Conservation (phyloP, 352 stramenopile genomes). For the Phytophthora syringae region DNA sequence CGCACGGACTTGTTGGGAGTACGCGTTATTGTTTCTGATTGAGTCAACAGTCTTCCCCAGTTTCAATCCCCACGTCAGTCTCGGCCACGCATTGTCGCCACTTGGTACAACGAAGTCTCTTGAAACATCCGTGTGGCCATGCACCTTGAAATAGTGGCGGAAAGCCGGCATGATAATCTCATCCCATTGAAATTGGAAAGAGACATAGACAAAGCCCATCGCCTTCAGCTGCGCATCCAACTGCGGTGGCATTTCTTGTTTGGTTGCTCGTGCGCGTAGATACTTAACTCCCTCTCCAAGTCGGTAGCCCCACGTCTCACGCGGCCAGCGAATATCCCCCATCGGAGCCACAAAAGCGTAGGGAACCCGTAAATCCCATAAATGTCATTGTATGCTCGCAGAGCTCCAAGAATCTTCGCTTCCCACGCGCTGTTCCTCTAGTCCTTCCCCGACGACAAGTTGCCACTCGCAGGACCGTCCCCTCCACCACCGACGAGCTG, state of each 20-base stretch:
- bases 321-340: constrained; percentile 26
- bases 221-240: neutral
- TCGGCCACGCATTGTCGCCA: neutral
- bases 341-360: constrained; percentile 30
- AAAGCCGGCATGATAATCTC: neutral
- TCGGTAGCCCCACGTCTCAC: constrained; percentile 26
- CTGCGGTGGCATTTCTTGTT: neutral
- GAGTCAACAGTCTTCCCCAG: too few species aligned
- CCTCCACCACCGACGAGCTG: too few species aligned
- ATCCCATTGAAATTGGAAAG: neutral
- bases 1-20: neutral
- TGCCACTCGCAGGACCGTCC: too few species aligned
- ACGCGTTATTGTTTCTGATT: neutral
- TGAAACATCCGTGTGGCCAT: neutral
- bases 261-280: neutral
- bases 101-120: neutral
- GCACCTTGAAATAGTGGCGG: neutral
- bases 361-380: constrained; percentile 36
- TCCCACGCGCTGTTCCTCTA: neutral
- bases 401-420: neutral
- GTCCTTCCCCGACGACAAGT: too few species aligned
- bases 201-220: neutral
- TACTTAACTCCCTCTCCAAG: neutral
- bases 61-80: neutral
- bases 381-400: constrained; percentile 28